Evolutionary conservation across 192 early-diverging fungal species (phyloP).

Genomic region (Funneliformis geosporum): DNA sequence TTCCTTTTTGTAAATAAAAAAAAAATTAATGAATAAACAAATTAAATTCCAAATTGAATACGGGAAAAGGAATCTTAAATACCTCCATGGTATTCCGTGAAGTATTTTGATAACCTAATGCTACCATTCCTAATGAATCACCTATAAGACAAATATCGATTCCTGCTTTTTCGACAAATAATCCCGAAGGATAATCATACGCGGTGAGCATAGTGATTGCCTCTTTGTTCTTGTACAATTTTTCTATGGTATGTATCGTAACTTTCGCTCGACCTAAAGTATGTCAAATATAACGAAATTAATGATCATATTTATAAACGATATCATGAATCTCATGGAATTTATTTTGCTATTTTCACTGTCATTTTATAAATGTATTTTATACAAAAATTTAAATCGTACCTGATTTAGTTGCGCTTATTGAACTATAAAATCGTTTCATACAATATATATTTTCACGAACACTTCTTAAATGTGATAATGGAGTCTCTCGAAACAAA

Average conservation of each 20-base stretch:
- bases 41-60: neutral
- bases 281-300: neutral
- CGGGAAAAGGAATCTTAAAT: slow-evolving; percentile 38
- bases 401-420: neutral
- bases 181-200: slow-evolving; percentile 91
- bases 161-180: slow-evolving; percentile 79
- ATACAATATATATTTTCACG: too few relatives aligned
- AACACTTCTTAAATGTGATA: neutral
- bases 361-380: too few relatives aligned
- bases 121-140: slow-evolving; percentile 97
- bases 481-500: neutral
- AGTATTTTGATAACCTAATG: slow-evolving; percentile 85
- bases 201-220: slow-evolving; percentile 96
- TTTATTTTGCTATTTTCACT: too few relatives aligned
- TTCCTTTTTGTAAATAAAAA: slow-evolving; percentile 53
- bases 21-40: neutral
- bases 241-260: slow-evolving; percentile 79
- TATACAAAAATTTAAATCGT: neutral
- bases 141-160: slow-evolving; percentile 92
- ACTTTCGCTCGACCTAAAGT: slow-evolving; percentile 61
- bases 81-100: slow-evolving; percentile 86
- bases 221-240: slow-evolving; percentile 67
- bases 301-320: too few relatives aligned
- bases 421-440: neutral
- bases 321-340: too few relatives aligned